Conservation (phyloP, 805 yeast genomes). For the Candida pini region DNA sequence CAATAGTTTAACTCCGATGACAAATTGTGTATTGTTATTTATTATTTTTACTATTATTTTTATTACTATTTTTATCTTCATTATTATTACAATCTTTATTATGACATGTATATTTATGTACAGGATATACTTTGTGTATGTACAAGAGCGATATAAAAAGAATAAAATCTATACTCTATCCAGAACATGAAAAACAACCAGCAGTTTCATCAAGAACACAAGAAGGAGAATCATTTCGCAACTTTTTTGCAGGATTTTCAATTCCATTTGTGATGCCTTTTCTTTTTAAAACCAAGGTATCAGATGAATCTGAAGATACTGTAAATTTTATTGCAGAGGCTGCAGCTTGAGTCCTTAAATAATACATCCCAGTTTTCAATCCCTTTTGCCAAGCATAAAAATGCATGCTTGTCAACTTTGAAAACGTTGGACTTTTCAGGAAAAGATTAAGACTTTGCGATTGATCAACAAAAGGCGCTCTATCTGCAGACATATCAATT, state of each 20-base stretch:
- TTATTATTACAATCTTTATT: too few species aligned
- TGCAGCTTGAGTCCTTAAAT: slow-evolving; percentile 95
- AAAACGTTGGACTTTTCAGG: slow-evolving; percentile 87
- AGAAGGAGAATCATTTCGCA: too few species aligned
- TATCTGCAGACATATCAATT: slow-evolving; percentile 81
- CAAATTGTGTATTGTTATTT: too few species aligned
- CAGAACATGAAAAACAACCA: slow-evolving; percentile 38
- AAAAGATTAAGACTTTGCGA: slow-evolving; percentile 91
- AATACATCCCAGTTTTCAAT: slow-evolving; percentile 97
- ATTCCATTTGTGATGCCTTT: slow-evolving; percentile 1
- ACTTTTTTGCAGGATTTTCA: not conserved
- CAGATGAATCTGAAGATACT: too few species aligned
- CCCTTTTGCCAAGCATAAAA: slow-evolving; percentile 99
- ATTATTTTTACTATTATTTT: too few species aligned
- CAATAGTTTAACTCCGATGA: too few species aligned
- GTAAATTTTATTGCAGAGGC: slow-evolving; percentile 94
- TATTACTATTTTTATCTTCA: too few species aligned
- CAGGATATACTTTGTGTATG: too few species aligned
- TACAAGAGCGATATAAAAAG: too few species aligned
- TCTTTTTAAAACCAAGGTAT: slow-evolving; percentile 6
- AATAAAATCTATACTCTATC: too few species aligned
- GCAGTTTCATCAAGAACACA: slow-evolving; percentile 23
- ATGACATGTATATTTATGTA: too few species aligned
- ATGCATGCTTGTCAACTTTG: slow-evolving; percentile 95
- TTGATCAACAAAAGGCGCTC: slow-evolving; percentile 77